Evolutionary conservation across 2,329 filamentous ascomycete genomes (phyloP).

Genomic region (Neopestalotiopsis sp.): DNA sequence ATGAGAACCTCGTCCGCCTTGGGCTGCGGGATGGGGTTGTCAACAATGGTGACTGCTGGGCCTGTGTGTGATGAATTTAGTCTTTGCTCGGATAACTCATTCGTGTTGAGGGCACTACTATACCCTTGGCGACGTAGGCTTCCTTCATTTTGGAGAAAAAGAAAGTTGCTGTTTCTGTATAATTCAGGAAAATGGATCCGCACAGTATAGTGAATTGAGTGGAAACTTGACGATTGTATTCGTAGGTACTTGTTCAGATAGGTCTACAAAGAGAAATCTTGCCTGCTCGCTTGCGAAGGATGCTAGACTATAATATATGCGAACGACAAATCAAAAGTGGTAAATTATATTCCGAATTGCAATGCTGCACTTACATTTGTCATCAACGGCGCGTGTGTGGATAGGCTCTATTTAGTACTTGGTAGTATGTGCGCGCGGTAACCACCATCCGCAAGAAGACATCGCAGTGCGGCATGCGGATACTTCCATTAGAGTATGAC

Average conservation of each 20-base stretch:
- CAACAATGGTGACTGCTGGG: conserved; percentile 42
- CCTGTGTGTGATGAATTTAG: conserved; percentile 26
- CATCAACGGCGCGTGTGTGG: neutral
- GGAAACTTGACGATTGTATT: too few relatives aligned
- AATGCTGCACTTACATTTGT: neutral
- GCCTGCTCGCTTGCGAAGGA: neutral
- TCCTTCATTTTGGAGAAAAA: conserved; percentile 34
- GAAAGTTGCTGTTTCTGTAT: neutral
- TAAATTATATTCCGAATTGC: neutral
- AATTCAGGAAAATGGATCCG: neutral
- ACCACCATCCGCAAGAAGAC: neutral
- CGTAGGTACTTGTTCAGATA: too few relatives aligned
- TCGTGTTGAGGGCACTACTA: conserved; percentile 12
- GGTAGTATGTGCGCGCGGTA: neutral
- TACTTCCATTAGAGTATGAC: neutral
- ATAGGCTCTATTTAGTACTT: neutral
- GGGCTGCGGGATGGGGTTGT: conserved; percentile 45
- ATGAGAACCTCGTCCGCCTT: conserved; percentile 47
- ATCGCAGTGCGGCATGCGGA: neutral
- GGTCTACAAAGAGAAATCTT: too few relatives aligned
- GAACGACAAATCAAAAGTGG: neutral
- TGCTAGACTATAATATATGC: neutral
- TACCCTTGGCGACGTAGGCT: conserved; percentile 34
- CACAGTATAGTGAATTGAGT: neutral
- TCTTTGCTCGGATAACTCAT: neutral